Percentiles rank a stretch among this genome's conserved stretches.
These are phyloP conservation scores for Strombidium stylifer DNA, from an alignment of 73 alveolate genomes.

Conservation along the genomic window DNA sequence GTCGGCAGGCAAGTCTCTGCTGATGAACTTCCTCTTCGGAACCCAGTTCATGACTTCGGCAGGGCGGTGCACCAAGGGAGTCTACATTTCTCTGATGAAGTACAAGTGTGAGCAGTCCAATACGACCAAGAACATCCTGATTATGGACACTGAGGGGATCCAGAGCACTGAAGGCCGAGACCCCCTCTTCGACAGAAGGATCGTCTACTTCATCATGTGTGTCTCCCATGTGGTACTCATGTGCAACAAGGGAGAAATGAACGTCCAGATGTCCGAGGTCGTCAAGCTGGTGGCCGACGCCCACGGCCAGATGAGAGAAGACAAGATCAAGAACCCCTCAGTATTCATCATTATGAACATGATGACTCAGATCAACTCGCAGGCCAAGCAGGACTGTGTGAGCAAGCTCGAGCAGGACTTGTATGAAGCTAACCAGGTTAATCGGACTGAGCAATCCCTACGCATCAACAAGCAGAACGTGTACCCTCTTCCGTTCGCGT, in stretches of 20 bases:
- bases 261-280: constrained; percentile 14
- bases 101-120: not conserved
- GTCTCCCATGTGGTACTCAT: constrained; percentile 23
- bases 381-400: constrained; percentile 6
- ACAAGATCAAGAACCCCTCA: not conserved
- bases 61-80: constrained; percentile 67
- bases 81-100: constrained; percentile 50
- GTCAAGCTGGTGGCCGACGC: constrained; percentile 6
- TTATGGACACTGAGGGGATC: constrained; percentile 66
- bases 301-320: not conserved
- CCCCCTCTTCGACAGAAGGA: constrained; percentile 55
- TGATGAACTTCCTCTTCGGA: constrained; percentile 53
- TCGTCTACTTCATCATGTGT: constrained; percentile 31
- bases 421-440: not conserved
- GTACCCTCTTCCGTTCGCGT: constrained; percentile 1
- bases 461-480: constrained; percentile 3
- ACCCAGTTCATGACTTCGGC: constrained; percentile 53
- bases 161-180: constrained; percentile 56
- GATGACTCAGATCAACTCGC: constrained; percentile 10
- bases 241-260: constrained; percentile 38
- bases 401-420: not conserved
- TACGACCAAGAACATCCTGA: constrained; percentile 28
- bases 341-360: constrained; percentile 16
- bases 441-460: not conserved
- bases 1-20: constrained; percentile 56